These are phyloP conservation scores for Pseudoperonospora humuli DNA, from an alignment of 352 stramenopile genomes.

Conservation along the genomic window DNA sequence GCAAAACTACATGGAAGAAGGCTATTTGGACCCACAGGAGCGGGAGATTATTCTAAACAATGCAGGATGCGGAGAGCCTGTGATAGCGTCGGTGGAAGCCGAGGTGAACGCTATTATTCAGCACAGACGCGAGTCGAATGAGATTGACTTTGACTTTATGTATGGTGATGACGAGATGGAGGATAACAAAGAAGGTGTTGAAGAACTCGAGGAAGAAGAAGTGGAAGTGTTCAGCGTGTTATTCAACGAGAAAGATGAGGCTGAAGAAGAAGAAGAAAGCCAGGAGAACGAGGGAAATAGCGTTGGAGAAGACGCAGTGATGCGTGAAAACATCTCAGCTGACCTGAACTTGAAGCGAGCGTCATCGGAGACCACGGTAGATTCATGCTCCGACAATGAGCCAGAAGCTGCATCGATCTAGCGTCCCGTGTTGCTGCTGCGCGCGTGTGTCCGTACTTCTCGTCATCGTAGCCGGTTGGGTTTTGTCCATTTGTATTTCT, in stretches of 20 bases:
- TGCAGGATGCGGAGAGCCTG: conserved; percentile 60
- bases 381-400: conserved; percentile 12
- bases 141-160: conserved; percentile 75
- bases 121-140: conserved; percentile 73
- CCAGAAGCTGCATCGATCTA: conserved; percentile 21
- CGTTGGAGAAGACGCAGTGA: conserved; percentile 10
- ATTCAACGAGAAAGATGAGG: conserved; percentile 12
- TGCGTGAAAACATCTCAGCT: conserved; percentile 7
- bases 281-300: conserved; percentile 18
- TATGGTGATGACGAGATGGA: conserved; percentile 44
- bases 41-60: conserved; percentile 70
- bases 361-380: conserved; percentile 11
- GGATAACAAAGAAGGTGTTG: conserved; percentile 23
- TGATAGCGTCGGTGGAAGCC: conserved; percentile 64
- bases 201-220: conserved; percentile 28
- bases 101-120: conserved; percentile 82
- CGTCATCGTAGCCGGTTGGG: conserved; percentile 13
- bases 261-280: conserved; percentile 11
- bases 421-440: conserved; percentile 1
- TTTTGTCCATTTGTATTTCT: conserved; percentile 33
- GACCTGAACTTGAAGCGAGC: conserved; percentile 8
- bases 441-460: conserved; percentile 9
- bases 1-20: conserved; percentile 83
- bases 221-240: conserved; percentile 19
- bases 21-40: conserved; percentile 72